Percentiles rank a stretch among this genome's conserved stretches.
Evolutionary conservation across 805 yeast species (phyloP).

Genomic region (Lipomyces spencermartinsiae): DNA sequence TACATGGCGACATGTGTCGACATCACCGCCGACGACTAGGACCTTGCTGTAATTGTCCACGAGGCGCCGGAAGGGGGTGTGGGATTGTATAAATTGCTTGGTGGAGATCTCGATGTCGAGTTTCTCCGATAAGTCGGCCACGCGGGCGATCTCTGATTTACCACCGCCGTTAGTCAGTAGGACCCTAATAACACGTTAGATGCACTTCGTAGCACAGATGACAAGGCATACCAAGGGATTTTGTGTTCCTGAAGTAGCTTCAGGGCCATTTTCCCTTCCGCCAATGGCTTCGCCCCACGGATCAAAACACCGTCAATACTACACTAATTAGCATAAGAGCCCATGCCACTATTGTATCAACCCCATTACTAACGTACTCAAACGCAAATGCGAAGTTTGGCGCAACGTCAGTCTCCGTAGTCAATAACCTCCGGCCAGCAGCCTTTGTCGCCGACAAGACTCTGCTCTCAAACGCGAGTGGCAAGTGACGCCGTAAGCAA

Average conservation of each 20-base stretch:
- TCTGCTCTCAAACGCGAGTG: not conserved
- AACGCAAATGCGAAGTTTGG: slow-evolving; percentile 34
- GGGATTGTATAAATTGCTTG: slow-evolving; percentile 79
- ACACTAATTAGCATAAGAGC: not conserved
- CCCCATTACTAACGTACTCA: slow-evolving; percentile 21
- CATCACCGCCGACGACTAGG: slow-evolving; percentile 83
- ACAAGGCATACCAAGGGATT: slow-evolving; percentile 59
- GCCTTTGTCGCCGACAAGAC: not conserved
- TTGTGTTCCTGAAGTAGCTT: slow-evolving; percentile 56
- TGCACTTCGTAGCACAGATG: slow-evolving; percentile 70
- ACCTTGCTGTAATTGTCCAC: slow-evolving; percentile 63
- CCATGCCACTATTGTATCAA: not conserved
- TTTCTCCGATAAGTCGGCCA: slow-evolving; percentile 55
- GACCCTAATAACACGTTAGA: slow-evolving; percentile 60
- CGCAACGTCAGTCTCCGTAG: slow-evolving; percentile 11
- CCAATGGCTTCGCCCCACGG: slow-evolving; percentile 72
- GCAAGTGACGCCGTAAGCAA: not conserved
- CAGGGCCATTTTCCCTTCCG: slow-evolving; percentile 68
- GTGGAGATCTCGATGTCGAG: slow-evolving; percentile 57
- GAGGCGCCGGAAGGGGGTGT: slow-evolving; percentile 79
- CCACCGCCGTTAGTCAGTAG: slow-evolving; percentile 94
- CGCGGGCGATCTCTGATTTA: slow-evolving; percentile 65
- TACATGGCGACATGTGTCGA: slow-evolving; percentile 70
- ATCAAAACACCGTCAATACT: slow-evolving; percentile 85
- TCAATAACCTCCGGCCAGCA: not conserved